Evolutionary conservation across 1,139 yeast species (phyloP).

Genomic region (Taphrina confusa): DNA sequence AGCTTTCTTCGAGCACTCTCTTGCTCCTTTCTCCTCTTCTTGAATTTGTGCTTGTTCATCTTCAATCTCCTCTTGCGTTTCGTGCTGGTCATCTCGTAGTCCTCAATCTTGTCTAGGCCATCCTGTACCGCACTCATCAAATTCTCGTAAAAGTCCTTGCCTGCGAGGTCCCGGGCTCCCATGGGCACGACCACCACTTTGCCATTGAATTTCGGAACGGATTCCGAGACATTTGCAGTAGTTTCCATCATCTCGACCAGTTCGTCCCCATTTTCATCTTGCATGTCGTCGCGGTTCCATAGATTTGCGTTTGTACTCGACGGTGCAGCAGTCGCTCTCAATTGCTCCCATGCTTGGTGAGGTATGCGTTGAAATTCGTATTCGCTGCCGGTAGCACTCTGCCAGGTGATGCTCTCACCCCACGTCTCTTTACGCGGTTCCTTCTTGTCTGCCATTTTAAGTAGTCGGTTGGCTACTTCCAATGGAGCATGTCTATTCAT

Average conservation of each 20-base stretch:
- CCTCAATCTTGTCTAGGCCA: constrained; percentile 31
- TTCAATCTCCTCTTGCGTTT: constrained; percentile 52
- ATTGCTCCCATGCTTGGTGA: constrained; percentile 6
- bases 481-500: constrained; percentile 30
- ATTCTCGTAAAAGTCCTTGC: constrained; percentile 20
- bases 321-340: not conserved
- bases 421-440: constrained; percentile 14
- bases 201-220: not conserved
- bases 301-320: constrained; percentile 17
- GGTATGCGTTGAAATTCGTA: constrained; percentile 26
- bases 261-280: constrained; percentile 38
- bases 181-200: constrained; percentile 17
- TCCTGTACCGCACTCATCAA: constrained; percentile 24
- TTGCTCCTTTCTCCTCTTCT: constrained; percentile 52
- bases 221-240: not conserved
- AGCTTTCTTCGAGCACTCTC: constrained; percentile 50
- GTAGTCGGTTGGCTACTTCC: constrained; percentile 29
- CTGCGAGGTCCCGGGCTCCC: constrained; percentile 4
- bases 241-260: constrained; percentile 16
- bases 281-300: constrained; percentile 40
- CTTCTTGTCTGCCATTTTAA: constrained; percentile 17
- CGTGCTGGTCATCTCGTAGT: constrained; percentile 47
- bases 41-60: constrained; percentile 54
- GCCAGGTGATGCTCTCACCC: constrained; percentile 29
- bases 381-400: constrained; percentile 26